These are phyloP conservation scores for Amylocarpus encephaloides DNA, from an alignment of 2,329 filamentous ascomycete genomes.

Conservation along the genomic window DNA sequence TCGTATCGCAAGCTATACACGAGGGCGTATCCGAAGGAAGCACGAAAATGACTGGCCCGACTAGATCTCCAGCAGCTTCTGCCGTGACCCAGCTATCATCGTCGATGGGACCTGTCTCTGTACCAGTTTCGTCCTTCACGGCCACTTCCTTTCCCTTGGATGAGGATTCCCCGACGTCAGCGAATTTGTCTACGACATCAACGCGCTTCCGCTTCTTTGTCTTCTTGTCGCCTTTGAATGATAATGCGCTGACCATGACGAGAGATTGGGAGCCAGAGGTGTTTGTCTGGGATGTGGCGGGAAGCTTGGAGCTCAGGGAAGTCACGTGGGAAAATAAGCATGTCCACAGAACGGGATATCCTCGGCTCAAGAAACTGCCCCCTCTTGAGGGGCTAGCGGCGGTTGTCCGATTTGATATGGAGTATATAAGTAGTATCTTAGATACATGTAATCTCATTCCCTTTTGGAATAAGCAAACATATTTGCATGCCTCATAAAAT, in stretches of 20 bases:
- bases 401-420: slow-evolving; percentile 1
- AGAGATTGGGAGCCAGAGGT: slow-evolving; percentile 8
- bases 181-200: slow-evolving; percentile 36
- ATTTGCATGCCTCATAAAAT: slow-evolving; percentile 5
- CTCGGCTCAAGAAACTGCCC: background rate
- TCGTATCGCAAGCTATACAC: slow-evolving; percentile 78
- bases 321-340: slow-evolving; percentile 1
- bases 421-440: background rate
- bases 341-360: slow-evolving; percentile 2
- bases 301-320: background rate
- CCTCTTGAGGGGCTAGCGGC: background rate
- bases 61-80: slow-evolving; percentile 65
- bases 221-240: slow-evolving; percentile 98
- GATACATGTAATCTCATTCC: background rate
- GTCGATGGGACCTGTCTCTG: slow-evolving; percentile 32
- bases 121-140: slow-evolving; percentile 14
- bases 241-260: slow-evolving; percentile 78
- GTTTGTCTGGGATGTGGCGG: background rate
- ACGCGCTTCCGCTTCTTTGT: slow-evolving; percentile 83
- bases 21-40: slow-evolving; percentile 67
- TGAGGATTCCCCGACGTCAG: slow-evolving; percentile 31
- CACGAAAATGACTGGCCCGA: slow-evolving; percentile 77
- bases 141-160: slow-evolving; percentile 22
- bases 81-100: slow-evolving; percentile 93
- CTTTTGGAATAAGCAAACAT: background rate